Percentiles rank a stretch among this genome's conserved stretches.
Conservation (phyloP, 148 eudicot species). For the Fagopyrum tataricum region DNA sequence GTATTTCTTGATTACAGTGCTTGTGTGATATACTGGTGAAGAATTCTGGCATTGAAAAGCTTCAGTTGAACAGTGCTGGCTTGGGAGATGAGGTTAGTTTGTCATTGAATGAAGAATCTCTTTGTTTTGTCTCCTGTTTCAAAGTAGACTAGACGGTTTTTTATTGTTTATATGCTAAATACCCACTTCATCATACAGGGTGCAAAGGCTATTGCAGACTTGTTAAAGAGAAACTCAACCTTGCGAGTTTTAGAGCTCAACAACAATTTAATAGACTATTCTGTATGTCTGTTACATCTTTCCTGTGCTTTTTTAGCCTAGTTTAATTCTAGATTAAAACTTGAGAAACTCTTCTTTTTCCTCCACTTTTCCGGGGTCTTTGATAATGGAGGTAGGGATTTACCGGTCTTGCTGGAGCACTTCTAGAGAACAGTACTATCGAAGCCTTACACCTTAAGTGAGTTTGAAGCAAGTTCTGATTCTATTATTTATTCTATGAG, state of each 20-base stretch:
- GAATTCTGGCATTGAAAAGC: constrained; percentile 75
- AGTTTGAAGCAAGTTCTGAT: constrained; percentile 27
- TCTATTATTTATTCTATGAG: constrained; percentile 14
- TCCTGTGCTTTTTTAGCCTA: constrained; percentile 16
- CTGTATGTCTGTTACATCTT: constrained; percentile 55
- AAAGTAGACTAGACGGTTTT: not conserved
- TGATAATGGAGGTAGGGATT: constrained; percentile 91
- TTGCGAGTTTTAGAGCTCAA: constrained; percentile 74
- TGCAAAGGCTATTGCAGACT: constrained; percentile 82
- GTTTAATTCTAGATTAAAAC: constrained; percentile 16
- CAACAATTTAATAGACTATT: constrained; percentile 84
- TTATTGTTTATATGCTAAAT: not conserved
- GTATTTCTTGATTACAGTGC: constrained; percentile 34
- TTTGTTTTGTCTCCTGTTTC: not conserved
- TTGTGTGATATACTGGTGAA: constrained; percentile 57
- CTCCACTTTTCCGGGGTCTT: constrained; percentile 24
- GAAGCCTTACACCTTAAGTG: constrained; percentile 66
- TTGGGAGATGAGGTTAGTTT: constrained; percentile 86
- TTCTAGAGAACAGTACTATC: constrained; percentile 66
- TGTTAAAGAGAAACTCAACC: constrained; percentile 77
- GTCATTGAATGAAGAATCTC: not conserved
- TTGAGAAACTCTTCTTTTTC: constrained; percentile 24
- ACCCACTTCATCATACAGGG: constrained; percentile 49
- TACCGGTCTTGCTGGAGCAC: constrained; percentile 91
- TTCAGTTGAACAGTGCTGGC: constrained; percentile 75